Evolutionary conservation across 2,329 filamentous ascomycete species (phyloP).

Genomic region (Fusarium mangiferae): DNA sequence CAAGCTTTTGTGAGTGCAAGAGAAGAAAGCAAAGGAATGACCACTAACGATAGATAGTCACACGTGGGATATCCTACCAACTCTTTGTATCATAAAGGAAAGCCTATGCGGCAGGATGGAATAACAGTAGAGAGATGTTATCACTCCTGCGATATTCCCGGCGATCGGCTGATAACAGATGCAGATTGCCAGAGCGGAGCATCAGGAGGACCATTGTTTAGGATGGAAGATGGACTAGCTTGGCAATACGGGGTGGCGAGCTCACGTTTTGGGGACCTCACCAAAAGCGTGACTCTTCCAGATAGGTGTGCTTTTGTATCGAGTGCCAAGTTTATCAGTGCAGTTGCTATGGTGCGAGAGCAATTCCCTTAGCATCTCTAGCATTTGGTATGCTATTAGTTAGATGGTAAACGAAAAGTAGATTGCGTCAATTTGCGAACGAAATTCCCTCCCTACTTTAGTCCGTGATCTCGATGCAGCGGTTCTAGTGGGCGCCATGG

Average conservation of each 20-base stretch:
- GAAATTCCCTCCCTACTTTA: not conserved
- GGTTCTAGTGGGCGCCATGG: no score
- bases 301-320: not conserved
- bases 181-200: not conserved
- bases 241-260: constrained; percentile 11
- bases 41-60: not conserved
- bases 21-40: accelerated
- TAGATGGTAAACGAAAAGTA: not conserved
- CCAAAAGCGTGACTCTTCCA: accelerated
- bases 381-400: not conserved
- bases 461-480: no score
- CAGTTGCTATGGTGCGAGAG: not conserved
- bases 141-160: not conserved
- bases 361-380: not conserved
- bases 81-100: accelerated
- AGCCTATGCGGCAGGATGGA: not conserved
- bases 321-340: not conserved
- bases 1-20: not conserved
- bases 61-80: constrained; percentile 1
- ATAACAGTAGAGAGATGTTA: not conserved
- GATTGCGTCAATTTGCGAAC: not conserved
- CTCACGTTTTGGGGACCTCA: not conserved
- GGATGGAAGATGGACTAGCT: not conserved
- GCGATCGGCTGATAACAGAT: not conserved
- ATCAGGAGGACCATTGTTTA: constrained; percentile 23